Conservation (phyloP, 2,329 filamentous ascomycete genomes). For the Alternaria consortialis region DNA sequence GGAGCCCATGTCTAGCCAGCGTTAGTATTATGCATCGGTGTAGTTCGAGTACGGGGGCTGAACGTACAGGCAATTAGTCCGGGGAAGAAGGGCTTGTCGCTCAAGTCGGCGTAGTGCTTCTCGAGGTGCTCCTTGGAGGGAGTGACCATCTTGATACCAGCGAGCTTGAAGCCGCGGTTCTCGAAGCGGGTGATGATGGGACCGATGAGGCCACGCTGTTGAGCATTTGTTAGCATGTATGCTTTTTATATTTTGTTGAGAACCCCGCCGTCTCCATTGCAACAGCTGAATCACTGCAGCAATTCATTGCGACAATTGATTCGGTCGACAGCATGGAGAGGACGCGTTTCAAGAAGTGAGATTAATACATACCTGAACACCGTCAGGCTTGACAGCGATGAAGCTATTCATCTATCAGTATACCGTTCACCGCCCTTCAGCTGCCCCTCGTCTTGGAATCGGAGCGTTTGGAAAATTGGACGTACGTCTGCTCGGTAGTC, state of each 20-base stretch:
- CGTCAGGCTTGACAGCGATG: slow-evolving; percentile 99
- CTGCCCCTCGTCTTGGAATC: background rate
- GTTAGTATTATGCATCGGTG: slow-evolving; percentile 16
- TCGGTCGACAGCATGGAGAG: background rate
- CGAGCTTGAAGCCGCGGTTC: slow-evolving; percentile 98
- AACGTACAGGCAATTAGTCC: slow-evolving; percentile 88
- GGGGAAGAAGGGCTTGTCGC: slow-evolving; percentile 94
- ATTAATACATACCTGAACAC: slow-evolving; percentile 81
- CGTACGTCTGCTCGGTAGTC: slow-evolving; percentile 88
- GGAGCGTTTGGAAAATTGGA: slow-evolving; percentile 24
- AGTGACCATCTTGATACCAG: slow-evolving; percentile 92
- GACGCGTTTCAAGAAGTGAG: too few relatives aligned
- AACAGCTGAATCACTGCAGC: background rate
- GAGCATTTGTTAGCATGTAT: slow-evolving; percentile 18
- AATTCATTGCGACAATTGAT: background rate
- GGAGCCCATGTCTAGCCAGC: slow-evolving; percentile 83
- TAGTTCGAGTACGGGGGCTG: background rate
- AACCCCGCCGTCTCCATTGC: background rate
- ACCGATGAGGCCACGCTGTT: slow-evolving; percentile 92
- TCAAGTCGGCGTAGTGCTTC: slow-evolving; percentile 95
- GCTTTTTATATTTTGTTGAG: slow-evolving; percentile 10
- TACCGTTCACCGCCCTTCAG: slow-evolving; percentile 30
- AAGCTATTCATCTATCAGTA: slow-evolving; percentile 70
- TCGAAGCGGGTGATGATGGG: slow-evolving; percentile 99
- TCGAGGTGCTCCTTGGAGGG: slow-evolving; percentile 95